A percentile compares a stretch with the other conserved stretches of the same genome.
Evolutionary conservation across 306 rosid species (phyloP).

Genomic region (Vigna trinervia): DNA sequence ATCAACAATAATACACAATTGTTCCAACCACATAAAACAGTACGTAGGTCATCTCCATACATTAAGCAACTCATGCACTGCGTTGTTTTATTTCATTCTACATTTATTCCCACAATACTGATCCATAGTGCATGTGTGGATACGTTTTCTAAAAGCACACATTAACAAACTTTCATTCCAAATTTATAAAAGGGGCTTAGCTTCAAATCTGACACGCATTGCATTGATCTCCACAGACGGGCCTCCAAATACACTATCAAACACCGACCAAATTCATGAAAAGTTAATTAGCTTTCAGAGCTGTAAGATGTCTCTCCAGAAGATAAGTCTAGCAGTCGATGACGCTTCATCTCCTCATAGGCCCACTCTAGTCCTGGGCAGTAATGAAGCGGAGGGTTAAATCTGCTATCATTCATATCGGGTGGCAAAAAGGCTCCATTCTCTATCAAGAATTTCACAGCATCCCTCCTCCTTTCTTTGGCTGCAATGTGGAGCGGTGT

Average conservation of each 20-base stretch:
- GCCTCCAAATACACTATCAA: not conserved
- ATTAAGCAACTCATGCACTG: constrained; percentile 10
- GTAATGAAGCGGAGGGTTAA: constrained; percentile 96
- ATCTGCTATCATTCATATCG: constrained; percentile 82
- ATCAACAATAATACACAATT: not conserved
- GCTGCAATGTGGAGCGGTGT: constrained; percentile 97
- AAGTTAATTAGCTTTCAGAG: constrained; percentile 63
- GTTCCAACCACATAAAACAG: constrained; percentile 28
- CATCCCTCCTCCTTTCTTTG: constrained; percentile 88
- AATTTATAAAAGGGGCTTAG: not conserved
- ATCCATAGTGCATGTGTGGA: not conserved
- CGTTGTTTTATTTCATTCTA: constrained; percentile 26
- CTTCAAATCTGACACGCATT: not conserved
- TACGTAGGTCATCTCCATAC: constrained; percentile 3
- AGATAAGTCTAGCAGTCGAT: constrained; percentile 56
- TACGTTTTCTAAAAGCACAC: not conserved
- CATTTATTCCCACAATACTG: constrained; percentile 26
- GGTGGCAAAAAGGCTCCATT: constrained; percentile 95
- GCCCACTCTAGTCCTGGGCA: constrained; percentile 99
- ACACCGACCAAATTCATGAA: constrained; percentile 15
- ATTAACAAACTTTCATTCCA: not conserved
- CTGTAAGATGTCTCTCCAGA: constrained; percentile 68
- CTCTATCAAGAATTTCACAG: constrained; percentile 81
- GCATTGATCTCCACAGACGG: not conserved
- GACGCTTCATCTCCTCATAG: constrained; percentile 90